Base-by-base conservation (phyloP, 768 basidiomycete species). In the Chalciporus chontae region DNA sequence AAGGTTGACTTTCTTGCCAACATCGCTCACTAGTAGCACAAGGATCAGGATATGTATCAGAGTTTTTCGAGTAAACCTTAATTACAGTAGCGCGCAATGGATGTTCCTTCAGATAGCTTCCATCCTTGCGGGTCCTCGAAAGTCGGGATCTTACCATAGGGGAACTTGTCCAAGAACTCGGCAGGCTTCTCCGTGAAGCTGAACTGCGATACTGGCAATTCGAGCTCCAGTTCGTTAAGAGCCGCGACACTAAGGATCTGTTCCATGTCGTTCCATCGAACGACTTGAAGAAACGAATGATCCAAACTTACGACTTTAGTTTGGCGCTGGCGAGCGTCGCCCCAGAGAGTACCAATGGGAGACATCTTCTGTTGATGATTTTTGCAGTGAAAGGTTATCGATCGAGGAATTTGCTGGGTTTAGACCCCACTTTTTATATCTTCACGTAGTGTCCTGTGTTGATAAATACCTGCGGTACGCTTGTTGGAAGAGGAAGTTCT, bases 251-350 rank as follows among this genome's bases (percentile, higher is more conserved):
- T 47, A 9, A 50, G 32, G 13, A 56, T 56, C 48, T 56, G 31
- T 26, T 31, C 9, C 29, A 26, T n/a, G 29, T 31, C 29, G 10
- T 31, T 31, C 29, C 29, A 31, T 31, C 29, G 8, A 5, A 2
- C 11, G 4, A 2, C 29, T 9, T 9, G 8, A 31, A 31, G 10
- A 11, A 31, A 31, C 5, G 10, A 31, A 5, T 24, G 3, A 31
- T 9, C 29, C 11, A 9, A 13, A 63, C 61, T 29, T 47, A 60
- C 56, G n/a, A 58, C 59, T 61, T 58, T 63, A 34, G 51, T 54
- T 41, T 63, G 61, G 14, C 53, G 52, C 37, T 63, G 62, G 17
- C 54, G 47, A 40, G 8, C 7, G 8, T 48, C 36, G 9, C 62
- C 59, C 51, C 61, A 63, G 17, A 61, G 48, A 26, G 52, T 60